Percentiles rank a stretch among this genome's conserved stretches.
phyloP scores from a whole-genome alignment of 2,329 filamentous ascomycete species.

The Beauveria sp. region DNA sequence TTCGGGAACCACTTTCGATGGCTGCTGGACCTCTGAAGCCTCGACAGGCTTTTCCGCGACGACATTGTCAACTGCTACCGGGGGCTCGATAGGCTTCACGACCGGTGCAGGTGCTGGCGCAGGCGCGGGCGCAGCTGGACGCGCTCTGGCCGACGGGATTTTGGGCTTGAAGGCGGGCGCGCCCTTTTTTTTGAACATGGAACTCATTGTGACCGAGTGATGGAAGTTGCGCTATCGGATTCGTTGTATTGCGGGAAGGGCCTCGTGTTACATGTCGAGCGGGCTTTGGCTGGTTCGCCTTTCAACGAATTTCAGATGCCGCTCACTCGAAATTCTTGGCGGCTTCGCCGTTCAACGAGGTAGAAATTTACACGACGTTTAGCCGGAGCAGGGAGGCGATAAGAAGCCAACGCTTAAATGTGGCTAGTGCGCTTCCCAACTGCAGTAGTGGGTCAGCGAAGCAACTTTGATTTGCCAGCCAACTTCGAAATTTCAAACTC shows the following conservation, averaged over 20 bases:
- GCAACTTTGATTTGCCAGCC: conserved; percentile 31
- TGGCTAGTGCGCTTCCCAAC: conserved; percentile 27
- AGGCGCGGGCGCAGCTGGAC: conserved; percentile 33
- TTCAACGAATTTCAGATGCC: conserved; percentile 12
- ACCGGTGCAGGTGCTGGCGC: conserved; percentile 18
- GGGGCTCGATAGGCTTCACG: conserved; percentile 16
- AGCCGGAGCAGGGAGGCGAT: conserved; percentile 25
- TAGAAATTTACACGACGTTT: conserved; percentile 23
- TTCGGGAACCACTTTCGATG: not conserved
- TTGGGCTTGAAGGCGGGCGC: conserved; percentile 63
- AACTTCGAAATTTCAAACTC: conserved; percentile 39
- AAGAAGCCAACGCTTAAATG: conserved; percentile 20
- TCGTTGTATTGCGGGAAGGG: not conserved
- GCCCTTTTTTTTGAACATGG: conserved; percentile 60
- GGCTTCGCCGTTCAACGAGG: conserved; percentile 14
- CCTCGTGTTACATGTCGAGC: conserved; percentile 3
- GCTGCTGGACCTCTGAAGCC: not conserved
- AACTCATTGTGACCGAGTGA: conserved; percentile 43
- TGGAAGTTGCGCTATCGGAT: not conserved
- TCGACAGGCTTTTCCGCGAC: conserved; percentile 11
- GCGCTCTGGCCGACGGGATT: conserved; percentile 48
- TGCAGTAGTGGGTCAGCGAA: conserved; percentile 26
- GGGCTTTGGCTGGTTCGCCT: not conserved
- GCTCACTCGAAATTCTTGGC: conserved; percentile 21
- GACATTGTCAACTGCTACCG: conserved; percentile 13